Conservation (phyloP, 2,329 filamentous ascomycete genomes). For the Dactylellina haptotyla region DNA sequence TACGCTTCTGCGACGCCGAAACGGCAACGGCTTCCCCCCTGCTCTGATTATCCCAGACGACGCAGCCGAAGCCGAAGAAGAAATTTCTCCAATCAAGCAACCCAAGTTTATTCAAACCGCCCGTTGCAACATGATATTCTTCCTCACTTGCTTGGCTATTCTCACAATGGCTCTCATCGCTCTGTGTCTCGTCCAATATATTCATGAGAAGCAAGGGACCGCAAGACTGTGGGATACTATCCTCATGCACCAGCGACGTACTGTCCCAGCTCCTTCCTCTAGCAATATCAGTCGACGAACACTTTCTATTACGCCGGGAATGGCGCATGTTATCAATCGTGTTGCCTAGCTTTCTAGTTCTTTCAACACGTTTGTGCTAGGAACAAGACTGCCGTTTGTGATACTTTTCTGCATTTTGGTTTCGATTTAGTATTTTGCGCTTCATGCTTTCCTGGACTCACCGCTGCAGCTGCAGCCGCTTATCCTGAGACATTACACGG, state of each 20-base stretch:
- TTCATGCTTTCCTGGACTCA: no score
- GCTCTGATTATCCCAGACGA: no score
- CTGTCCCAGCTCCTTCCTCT: background rate
- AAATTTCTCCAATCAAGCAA: background rate
- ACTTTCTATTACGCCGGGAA: slow-evolving; percentile 6
- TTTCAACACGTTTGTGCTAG: no score
- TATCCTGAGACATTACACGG: no score
- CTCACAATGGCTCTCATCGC: background rate
- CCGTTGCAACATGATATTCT: background rate
- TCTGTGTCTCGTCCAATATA: slow-evolving; percentile 4
- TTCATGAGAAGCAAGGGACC: slow-evolving; percentile 11
- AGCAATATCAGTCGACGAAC: background rate
- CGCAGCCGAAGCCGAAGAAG: no score
- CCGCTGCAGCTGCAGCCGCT: no score
- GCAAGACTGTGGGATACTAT: slow-evolving; percentile 21
- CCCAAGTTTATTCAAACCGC: background rate
- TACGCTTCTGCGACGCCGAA: background rate
- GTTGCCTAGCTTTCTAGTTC: background rate
- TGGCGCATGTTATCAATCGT: background rate
- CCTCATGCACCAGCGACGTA: slow-evolving; percentile 7
- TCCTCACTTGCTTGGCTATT: background rate
- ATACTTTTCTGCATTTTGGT: no score
- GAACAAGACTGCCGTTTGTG: no score
- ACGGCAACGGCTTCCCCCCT: slow-evolving; percentile 12
- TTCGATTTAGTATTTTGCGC: no score